A percentile compares a stretch with the other conserved stretches of the same genome.
phyloP scores from a whole-genome alignment of 202 grass and related monocot genomes.

The Dendrocalamus latiflorus region DNA sequence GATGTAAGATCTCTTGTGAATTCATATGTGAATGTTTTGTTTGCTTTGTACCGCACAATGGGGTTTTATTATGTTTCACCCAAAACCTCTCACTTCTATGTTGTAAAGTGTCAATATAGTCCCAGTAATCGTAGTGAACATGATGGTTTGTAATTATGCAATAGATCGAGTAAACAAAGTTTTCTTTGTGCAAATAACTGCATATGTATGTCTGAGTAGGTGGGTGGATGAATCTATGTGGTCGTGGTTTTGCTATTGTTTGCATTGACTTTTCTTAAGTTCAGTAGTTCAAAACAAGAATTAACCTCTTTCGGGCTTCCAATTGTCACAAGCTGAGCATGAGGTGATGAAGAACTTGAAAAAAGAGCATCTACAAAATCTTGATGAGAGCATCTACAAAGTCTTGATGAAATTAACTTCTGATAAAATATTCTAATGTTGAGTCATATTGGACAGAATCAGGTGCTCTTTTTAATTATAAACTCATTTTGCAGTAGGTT shows the following conservation, averaged over 20 bases:
- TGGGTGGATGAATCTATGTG: neutral
- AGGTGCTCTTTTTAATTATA: neutral
- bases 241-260: neutral
- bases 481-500: neutral
- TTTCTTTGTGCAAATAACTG: neutral
- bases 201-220: neutral
- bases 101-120: neutral
- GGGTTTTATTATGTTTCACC: neutral
- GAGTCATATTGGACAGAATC: neutral
- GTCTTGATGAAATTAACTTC: neutral
- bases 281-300: constrained; percentile 35
- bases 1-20: neutral
- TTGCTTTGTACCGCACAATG: neutral
- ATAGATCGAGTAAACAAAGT: neutral
- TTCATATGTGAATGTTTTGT: neutral
- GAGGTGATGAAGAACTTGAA: too few relatives aligned
- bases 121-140: neutral
- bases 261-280: neutral
- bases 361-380: too few relatives aligned
- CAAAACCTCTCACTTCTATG: neutral
- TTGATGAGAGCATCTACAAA: neutral
- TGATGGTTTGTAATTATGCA: neutral
- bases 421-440: neutral
- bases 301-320: too few relatives aligned
- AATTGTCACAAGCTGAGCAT: too few relatives aligned